Conservation (phyloP, 805 yeast species). For the Metschnikowia vanudenii region DNA sequence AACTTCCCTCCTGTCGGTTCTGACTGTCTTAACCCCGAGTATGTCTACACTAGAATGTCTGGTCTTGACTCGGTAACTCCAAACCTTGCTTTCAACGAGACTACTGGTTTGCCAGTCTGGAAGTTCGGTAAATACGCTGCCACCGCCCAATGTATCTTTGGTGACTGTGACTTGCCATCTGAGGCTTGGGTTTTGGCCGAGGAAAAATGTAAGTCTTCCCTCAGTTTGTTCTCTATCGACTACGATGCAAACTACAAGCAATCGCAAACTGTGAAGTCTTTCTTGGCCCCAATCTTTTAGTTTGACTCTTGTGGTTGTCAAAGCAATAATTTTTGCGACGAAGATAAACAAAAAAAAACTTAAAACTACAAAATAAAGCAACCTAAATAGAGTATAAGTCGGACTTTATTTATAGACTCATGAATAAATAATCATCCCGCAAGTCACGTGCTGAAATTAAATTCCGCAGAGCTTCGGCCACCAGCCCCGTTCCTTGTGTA, state of each 20-base stretch:
- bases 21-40: constrained; percentile 43
- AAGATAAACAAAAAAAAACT: not conserved
- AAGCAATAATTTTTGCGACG: not conserved
- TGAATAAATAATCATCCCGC: too few relatives aligned
- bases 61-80: constrained; percentile 38
- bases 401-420: not conserved
- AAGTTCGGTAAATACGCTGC: constrained; percentile 23
- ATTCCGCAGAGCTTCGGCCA: too few relatives aligned
- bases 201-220: constrained; percentile 40
- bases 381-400: not conserved
- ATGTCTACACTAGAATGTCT: constrained; percentile 44
- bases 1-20: constrained; percentile 26
- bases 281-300: constrained; percentile 16
- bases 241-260: constrained; percentile 36
- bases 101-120: constrained; percentile 30
- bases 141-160: constrained; percentile 38
- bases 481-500: too few relatives aligned
- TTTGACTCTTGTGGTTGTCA: too few relatives aligned
- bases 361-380: too few relatives aligned
- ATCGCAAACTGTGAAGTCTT: constrained; percentile 14
- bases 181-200: constrained; percentile 26
- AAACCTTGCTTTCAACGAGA: constrained; percentile 38
- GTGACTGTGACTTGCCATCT: constrained; percentile 25
- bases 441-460: not conserved
- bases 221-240: constrained; percentile 50